phyloP scores from a whole-genome alignment of 352 stramenopile genomes.

The Phytophthora brassicae region DNA sequence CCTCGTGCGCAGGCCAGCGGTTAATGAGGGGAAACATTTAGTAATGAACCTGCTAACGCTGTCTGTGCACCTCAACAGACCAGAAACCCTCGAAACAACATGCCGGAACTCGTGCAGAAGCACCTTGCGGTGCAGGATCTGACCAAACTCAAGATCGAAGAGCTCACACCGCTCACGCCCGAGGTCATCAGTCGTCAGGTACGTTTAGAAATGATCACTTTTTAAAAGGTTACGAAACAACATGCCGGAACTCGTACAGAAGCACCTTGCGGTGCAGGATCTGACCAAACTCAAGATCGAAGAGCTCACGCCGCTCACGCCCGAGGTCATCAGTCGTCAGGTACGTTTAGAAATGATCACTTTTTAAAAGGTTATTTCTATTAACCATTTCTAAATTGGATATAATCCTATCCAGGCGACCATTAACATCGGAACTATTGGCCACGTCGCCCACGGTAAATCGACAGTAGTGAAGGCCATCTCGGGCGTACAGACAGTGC shows the following conservation, averaged over 20 bases:
- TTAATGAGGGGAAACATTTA: too few relatives aligned
- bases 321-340: constrained; percentile 96
- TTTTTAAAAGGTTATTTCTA: too few relatives aligned
- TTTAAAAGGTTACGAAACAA: too few relatives aligned
- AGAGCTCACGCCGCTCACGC: constrained; percentile 96
- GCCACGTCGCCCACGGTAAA: constrained; percentile 99
- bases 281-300: constrained; percentile 94
- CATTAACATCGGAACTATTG: constrained; percentile 99
- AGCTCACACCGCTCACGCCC: constrained; percentile 96
- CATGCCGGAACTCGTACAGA: constrained; percentile 74
- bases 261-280: constrained; percentile 92
- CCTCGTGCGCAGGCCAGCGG: background rate
- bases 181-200: constrained; percentile 95
- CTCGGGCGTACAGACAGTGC: constrained; percentile 98
- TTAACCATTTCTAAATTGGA: too few relatives aligned
- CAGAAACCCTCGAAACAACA: too few relatives aligned
- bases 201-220: background rate
- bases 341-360: constrained; percentile 5
- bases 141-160: constrained; percentile 92
- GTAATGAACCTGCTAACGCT: too few relatives aligned
- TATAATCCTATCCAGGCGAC: too few relatives aligned
- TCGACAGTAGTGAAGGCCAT: constrained; percentile 99
- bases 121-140: constrained; percentile 94
- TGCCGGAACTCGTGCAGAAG: constrained; percentile 42
- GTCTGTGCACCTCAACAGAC: too few relatives aligned